Conservation (phyloP, 345 rosid species). For the Camelina laxa region DNA sequence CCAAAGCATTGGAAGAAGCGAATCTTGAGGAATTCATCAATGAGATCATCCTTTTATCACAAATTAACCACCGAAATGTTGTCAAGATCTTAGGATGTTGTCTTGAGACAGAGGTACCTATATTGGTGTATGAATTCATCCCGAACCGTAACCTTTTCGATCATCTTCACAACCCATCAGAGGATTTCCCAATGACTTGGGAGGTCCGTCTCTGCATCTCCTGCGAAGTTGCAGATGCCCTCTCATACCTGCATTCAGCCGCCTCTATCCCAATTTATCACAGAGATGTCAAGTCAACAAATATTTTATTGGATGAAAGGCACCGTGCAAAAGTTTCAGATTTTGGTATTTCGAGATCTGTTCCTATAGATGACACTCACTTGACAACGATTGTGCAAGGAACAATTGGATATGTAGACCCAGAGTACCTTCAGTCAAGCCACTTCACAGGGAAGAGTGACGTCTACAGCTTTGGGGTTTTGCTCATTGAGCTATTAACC, state of each 20-base stretch:
- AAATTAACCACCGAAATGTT: constrained; percentile 52
- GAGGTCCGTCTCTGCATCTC: constrained; percentile 47
- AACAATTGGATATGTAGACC: constrained; percentile 43
- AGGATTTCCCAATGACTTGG: constrained; percentile 43
- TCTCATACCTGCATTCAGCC: constrained; percentile 50
- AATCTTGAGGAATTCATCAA: constrained; percentile 56
- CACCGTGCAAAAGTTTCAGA: constrained; percentile 52
- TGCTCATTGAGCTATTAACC: constrained; percentile 50
- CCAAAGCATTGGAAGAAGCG: constrained; percentile 45
- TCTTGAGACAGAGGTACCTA: constrained; percentile 54
- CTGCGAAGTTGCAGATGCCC: constrained; percentile 43
- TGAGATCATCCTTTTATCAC: constrained; percentile 52
- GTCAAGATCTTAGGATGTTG: constrained; percentile 57
- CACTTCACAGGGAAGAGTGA: constrained; percentile 43
- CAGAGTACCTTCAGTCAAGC: constrained; percentile 40
- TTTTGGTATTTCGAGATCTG: constrained; percentile 55
- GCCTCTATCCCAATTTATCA: constrained; percentile 53
- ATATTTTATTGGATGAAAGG: constrained; percentile 47
- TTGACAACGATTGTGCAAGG: constrained; percentile 48
- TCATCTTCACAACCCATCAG: constrained; percentile 44
- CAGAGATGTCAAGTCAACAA: constrained; percentile 52
- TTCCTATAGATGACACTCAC: constrained; percentile 49
- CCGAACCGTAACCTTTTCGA: constrained; percentile 49
- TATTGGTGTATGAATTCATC: constrained; percentile 53
- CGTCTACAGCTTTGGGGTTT: constrained; percentile 44